Evolutionary conservation across 2,329 filamentous ascomycete genomes (phyloP).

Genomic region (Pseudomassariella vexata): DNA sequence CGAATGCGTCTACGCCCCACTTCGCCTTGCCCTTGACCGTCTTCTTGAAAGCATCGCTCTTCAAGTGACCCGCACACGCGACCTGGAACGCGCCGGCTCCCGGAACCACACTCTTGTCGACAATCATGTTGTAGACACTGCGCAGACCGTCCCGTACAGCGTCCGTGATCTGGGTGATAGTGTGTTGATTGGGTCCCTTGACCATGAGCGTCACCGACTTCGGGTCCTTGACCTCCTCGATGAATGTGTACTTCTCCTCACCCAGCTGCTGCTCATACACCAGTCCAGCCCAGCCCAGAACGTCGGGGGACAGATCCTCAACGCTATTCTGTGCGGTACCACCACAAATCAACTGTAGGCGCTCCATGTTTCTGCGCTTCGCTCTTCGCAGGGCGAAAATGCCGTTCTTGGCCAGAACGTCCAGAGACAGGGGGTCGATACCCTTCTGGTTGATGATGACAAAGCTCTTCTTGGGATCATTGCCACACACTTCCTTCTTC

Average conservation of each 20-base stretch:
- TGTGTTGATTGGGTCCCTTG: conserved; percentile 96
- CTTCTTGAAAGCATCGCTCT: conserved; percentile 80
- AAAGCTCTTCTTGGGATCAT: conserved; percentile 89
- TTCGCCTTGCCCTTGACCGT: conserved; percentile 97
- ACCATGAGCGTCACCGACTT: conserved; percentile 97
- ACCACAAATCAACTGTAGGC: conserved; percentile 89
- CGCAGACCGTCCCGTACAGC: conserved; percentile 91
- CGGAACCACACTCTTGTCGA: conserved; percentile 93
- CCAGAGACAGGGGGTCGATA: conserved; percentile 91
- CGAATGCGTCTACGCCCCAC: conserved; percentile 91
- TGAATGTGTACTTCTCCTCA: conserved; percentile 98
- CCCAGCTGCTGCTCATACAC: conserved; percentile 97
- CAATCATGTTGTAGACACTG: conserved; percentile 99
- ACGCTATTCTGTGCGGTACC: conserved; percentile 92
- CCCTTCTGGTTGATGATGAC: conserved; percentile 99
- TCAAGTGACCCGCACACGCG: conserved; percentile 80
- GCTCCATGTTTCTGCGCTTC: conserved; percentile 98
- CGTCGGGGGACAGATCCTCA: conserved; percentile 80
- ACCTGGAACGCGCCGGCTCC: conserved; percentile 95
- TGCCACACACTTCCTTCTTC: conserved; percentile 95
- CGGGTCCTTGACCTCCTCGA: conserved; percentile 97
- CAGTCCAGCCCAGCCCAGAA: conserved; percentile 90
- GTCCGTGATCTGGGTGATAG: conserved; percentile 93
- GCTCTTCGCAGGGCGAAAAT: conserved; percentile 91
- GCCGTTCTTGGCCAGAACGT: conserved; percentile 95